These are phyloP conservation scores for Suillus variegatus DNA, from an alignment of 768 basidiomycete genomes.

Conservation along the genomic window DNA sequence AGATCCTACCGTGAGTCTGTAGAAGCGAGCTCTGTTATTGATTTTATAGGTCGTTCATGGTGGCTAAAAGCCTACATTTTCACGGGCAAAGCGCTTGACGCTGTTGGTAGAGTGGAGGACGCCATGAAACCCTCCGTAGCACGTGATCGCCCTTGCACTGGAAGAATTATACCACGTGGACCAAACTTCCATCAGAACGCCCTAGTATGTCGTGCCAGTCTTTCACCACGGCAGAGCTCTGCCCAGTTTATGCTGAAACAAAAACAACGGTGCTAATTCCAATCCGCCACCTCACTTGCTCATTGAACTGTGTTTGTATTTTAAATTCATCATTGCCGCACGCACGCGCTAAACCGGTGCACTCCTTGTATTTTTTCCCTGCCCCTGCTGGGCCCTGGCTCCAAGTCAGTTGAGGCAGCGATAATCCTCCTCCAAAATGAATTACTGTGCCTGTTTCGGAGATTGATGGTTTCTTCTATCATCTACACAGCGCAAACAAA, in stretches of 20 bases:
- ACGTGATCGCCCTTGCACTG: constrained; percentile 12
- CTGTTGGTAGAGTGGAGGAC: constrained; percentile 17
- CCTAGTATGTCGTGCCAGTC: background rate
- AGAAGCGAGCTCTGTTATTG: constrained; percentile 4
- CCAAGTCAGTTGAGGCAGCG: background rate
- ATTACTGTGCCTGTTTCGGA: background rate
- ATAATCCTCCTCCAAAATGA: background rate
- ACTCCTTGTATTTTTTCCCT: background rate
- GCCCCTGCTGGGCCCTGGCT: background rate
- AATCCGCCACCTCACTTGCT: background rate
- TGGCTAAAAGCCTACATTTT: constrained; percentile 31
- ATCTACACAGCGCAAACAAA: background rate
- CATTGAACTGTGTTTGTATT: background rate
- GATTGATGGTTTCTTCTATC: background rate
- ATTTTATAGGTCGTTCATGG: background rate
- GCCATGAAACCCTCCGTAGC: constrained; percentile 19
- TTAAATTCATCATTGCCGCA: background rate
- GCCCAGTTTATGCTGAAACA: background rate
- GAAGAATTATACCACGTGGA: background rate
- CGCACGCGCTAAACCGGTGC: background rate
- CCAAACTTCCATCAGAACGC: background rate
- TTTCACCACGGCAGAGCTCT: background rate
- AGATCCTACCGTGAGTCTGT: constrained; percentile 78
- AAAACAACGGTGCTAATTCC: background rate
- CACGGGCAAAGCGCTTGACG: constrained; percentile 17